Evolutionary conservation across 2,329 filamentous ascomycete species (phyloP), one percentile per base, ranked within the genome.

Genomic region (Aspergillus jensenii): DNA sequence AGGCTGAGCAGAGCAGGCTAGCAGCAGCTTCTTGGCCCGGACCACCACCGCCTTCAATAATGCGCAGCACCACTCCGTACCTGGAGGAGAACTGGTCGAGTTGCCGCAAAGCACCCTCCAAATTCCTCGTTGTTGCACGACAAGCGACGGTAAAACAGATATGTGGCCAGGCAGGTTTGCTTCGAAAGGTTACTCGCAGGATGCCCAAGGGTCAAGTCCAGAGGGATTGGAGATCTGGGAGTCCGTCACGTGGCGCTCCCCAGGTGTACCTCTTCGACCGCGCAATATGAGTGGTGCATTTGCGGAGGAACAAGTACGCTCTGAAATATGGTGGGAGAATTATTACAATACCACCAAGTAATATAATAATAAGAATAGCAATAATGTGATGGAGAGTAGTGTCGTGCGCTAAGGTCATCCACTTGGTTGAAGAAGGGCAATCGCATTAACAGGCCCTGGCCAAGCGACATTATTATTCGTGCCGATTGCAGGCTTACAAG

Each of bases 11-110:
- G 33, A 37, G 35, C 35, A 15, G 35, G 35, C 27, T 31, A 31
- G 27, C 27, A 31, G 27, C 62, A 65, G 64, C 60, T 31, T 65
- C 57, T 59, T 52, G 62, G 62, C 58, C 57, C 60, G 65, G 63
- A 63, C 63, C 64, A 67, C 39, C 19, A 52, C 65, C 66, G 63
- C 63, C 67, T 65, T 59, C 52, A 60, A 61, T 58, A 55, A 63
- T 56, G 65, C 59, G 47, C 60, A 63, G 62, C 62, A 65, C 62
- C 21, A 21, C 21, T 21, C 21, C 21, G 21, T 58, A 59, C 27
- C 27, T 8, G 27, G 7, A 31, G 27, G 9, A 11, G 27, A 31
- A 58, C 55, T 61, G 41, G 57, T 59, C 52, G 57, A 57, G 49
- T 55, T 51, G 47, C 40, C 35, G 52, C 45, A 33, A 45, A 47